Evolutionary conservation across 2,329 filamentous ascomycete species (phyloP), one percentile per base, ranked within the genome.

Genomic region (Colletotrichum tabaci): DNA sequence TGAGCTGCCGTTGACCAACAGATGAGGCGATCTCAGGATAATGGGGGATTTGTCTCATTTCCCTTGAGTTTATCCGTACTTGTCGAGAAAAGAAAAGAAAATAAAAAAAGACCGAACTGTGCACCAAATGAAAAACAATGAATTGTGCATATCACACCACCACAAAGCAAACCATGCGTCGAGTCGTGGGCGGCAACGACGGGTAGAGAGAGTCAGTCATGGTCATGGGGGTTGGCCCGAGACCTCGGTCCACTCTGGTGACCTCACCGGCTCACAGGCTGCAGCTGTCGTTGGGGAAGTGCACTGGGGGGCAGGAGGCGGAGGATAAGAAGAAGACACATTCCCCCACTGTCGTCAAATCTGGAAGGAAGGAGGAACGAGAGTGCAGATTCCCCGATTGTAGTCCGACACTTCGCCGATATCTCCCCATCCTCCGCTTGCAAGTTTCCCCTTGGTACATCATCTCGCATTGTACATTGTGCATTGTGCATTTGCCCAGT

Each of bases 161-260:
- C 35, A 53, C 35, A 21, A 42, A 18, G 55, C 26, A 56, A 66
- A 66, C 62, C 62, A 56, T 70, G 49, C 61, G 52, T 64, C 52
- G 65, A 63, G 50, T 61, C 64, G 61, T 38, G 55, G 30, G 47
- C 42, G 44, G 46, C 15, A n/a, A 42, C 49, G 7, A 30, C 44
- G 65, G 50, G 67, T 16, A 64, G 44, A 53, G 38, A 38, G n/a
- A 65, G 69, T 38, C 35, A 72, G 69, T 72, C 69, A 70, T 70
- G 35, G 35, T 53, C 26, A 30, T 35, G 64, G 35, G 35, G 35
- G 12, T 53, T 15, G 21, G 38, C 58, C 52, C 60, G 52, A 55
- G 47, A 69, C 69, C 69, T 72, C 69, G 69, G 69, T 49, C 65
- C 65, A 68, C 66, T 42, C 21, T 26, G 26, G 58, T 72, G 65